Percentiles rank a stretch among this genome's conserved stretches.
These are phyloP conservation scores for Pochonia chlamydosporia DNA, from an alignment of 2,329 filamentous ascomycete genomes.

Conservation along the genomic window DNA sequence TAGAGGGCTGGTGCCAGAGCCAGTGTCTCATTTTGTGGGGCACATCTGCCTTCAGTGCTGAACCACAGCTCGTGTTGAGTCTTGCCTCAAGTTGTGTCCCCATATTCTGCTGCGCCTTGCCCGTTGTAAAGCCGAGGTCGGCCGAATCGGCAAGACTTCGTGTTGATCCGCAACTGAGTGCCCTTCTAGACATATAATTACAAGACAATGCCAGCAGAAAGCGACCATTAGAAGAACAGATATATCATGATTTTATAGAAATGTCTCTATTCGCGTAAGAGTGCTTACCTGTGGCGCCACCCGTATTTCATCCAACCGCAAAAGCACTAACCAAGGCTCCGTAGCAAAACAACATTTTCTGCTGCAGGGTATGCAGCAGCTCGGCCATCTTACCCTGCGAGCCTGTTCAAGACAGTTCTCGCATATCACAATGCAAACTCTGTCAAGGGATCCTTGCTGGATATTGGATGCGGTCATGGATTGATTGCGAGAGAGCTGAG, in stretches of 20 bases:
- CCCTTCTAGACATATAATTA: background rate
- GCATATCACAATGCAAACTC: constrained; percentile 41
- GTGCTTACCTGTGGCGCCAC: background rate
- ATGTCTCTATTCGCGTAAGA: constrained; percentile 47
- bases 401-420: constrained; percentile 48
- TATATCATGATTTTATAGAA: background rate
- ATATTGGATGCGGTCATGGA: constrained; percentile 61
- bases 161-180: background rate
- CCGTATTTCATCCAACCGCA: background rate
- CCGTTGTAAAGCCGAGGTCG: constrained; percentile 7
- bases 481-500: constrained; percentile 48
- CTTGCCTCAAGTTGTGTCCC: background rate
- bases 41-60: too few species aligned
- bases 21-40: background rate
- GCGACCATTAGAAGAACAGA: background rate
- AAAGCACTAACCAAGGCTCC: constrained; percentile 5
- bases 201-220: background rate
- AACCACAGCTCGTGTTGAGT: too few species aligned
- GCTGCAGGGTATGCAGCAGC: constrained; percentile 54
- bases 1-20: background rate
- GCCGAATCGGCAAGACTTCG: constrained; percentile 4
- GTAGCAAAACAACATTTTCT: constrained; percentile 49
- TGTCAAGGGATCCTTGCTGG: constrained; percentile 34
- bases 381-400: constrained; percentile 51
- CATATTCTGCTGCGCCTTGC: too few species aligned